phyloP scores from a whole-genome alignment of 805 yeast genomes.

The Candida caryicola region DNA sequence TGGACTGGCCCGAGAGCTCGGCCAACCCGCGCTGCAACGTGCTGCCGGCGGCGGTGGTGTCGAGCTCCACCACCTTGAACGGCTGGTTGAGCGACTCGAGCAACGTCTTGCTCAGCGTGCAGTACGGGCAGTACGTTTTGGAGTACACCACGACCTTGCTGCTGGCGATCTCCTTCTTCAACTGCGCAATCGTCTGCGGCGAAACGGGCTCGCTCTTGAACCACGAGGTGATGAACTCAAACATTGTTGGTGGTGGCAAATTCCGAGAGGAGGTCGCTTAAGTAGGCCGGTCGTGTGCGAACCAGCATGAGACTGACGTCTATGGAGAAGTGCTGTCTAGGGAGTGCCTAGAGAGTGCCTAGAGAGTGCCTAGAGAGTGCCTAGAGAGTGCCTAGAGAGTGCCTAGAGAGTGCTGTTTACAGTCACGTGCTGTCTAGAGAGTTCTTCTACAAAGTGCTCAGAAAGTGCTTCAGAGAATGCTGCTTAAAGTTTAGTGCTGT shows the following conservation, averaged over 20 bases:
- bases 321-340: too few species aligned
- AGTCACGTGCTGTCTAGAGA: too few species aligned
- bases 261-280: background rate
- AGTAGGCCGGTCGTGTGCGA: background rate
- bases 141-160: slow-evolving; percentile 24
- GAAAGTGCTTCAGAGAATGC: too few species aligned
- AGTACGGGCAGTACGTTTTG: slow-evolving; percentile 44
- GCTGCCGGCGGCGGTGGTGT: slow-evolving; percentile 24
- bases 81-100: slow-evolving; percentile 16
- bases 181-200: slow-evolving; percentile 9
- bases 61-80: slow-evolving; percentile 28
- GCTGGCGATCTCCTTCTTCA: slow-evolving; percentile 9
- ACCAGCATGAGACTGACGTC: background rate
- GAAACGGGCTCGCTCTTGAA: slow-evolving; percentile 13
- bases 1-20: slow-evolving; percentile 33
- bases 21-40: slow-evolving; percentile 28
- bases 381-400: too few species aligned
- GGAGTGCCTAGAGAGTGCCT: too few species aligned
- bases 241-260: slow-evolving; percentile 7
- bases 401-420: too few species aligned
- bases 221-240: slow-evolving; percentile 8
- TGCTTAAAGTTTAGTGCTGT: too few species aligned
- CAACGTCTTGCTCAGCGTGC: slow-evolving; percentile 40
- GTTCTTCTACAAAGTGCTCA: too few species aligned
- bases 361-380: too few species aligned